Base-by-base conservation (phyloP, 257 asterid species). In the Lantana camara region DNA sequence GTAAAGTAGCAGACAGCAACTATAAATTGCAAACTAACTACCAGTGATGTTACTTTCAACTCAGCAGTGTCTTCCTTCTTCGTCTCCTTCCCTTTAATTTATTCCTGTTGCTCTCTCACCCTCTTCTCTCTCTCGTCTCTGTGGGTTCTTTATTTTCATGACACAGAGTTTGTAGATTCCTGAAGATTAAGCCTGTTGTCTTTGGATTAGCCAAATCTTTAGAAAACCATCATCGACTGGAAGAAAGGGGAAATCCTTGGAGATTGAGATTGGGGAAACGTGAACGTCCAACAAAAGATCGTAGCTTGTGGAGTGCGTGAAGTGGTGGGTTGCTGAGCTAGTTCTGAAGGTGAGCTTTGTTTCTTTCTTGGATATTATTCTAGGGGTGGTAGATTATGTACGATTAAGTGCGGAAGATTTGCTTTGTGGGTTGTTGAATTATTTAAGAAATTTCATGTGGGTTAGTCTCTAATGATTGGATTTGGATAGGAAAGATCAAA, bases 181-280 rank as follows among this genome's bases (percentile, higher is more conserved):
- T 73, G 87, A 83, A 82, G 78, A 83, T 85, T 70, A 64, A 75
- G n/a, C n/a, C n/a, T n/a, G n/a, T n/a, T n/a, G n/a, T n/a, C n/a
- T n/a, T n/a, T n/a, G n/a, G n/a, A n/a, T n/a, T n/a, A n/a, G n/a
- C n/a, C n/a, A n/a, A n/a, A n/a, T n/a, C n/a, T n/a, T n/a, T n/a
- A n/a, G n/a, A 69, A 51, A 63, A 40, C 54, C 75, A 67, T 83
- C 68, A 73, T 72, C 72, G 77, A n/a, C 20, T 1, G 59, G n/a
- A n/a, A 9, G 59, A 48, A 47, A 38, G 64, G 60, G 63, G 15
- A 63, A 30, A 59, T 71, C 68, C 54, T 66, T 64, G 68, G 57
- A 46, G 75, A 69, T 73, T 70, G 73, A 53, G 67, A 57, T 42
- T 65, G 61, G 68, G 61, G 24, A 55, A 63, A 20, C 4, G 10